A percentile compares a stretch with the other conserved stretches of the same genome.
Conservation (phyloP, 345 rosid species). For the Balakata baccata region DNA sequence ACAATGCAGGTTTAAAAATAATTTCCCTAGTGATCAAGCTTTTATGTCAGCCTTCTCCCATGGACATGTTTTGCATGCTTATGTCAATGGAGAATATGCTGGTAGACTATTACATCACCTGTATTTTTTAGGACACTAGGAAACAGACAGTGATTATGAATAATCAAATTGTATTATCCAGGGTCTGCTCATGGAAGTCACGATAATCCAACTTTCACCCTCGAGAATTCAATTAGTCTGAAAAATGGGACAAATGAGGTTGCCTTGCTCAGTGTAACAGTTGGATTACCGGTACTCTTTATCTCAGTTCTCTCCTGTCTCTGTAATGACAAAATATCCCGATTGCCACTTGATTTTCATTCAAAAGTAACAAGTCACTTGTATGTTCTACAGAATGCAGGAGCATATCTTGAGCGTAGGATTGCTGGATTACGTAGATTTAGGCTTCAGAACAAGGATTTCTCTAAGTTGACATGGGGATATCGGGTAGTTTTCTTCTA, state of each 20-base stretch:
- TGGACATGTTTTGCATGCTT: constrained; percentile 66
- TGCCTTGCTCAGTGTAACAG: constrained; percentile 71
- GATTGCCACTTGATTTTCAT: background rate
- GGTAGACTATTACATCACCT: constrained; percentile 35
- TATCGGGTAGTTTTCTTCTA: constrained; percentile 48
- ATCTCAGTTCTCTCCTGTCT: background rate
- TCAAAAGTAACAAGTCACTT: background rate
- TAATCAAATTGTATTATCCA: constrained; percentile 17
- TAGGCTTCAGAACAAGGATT: constrained; percentile 42
- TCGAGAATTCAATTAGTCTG: constrained; percentile 39
- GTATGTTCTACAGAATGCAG: constrained; percentile 47
- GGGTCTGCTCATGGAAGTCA: constrained; percentile 64
- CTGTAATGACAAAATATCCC: background rate
- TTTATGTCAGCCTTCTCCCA: constrained; percentile 44
- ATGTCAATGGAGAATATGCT: constrained; percentile 47
- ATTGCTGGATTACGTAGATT: constrained; percentile 49
- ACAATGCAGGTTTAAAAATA: constrained; percentile 45
- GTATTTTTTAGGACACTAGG: background rate
- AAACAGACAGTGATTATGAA: background rate
- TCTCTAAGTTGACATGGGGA: constrained; percentile 56
- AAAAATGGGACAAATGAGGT: constrained; percentile 51
- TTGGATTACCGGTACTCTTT: constrained; percentile 66
- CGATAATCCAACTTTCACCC: constrained; percentile 24
- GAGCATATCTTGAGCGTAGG: constrained; percentile 66
- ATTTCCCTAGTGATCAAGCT: constrained; percentile 27